A percentile compares a stretch with the other conserved stretches of the same genome.
Evolutionary conservation across 805 yeast species (phyloP).

Genomic region (Myxozyma melibiosi): DNA sequence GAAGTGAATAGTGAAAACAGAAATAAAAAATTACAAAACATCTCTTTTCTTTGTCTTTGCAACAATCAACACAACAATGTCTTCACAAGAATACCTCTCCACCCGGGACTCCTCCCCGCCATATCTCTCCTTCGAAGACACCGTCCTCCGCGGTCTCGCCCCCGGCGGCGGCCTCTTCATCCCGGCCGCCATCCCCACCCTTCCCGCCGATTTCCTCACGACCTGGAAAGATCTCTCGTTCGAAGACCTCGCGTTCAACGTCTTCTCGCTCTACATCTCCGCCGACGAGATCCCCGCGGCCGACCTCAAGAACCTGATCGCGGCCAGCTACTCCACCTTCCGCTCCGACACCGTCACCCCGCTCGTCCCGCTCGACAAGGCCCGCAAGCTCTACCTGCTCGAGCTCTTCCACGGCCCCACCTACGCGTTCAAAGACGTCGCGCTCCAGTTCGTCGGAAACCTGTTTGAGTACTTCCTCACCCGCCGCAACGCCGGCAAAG

Average conservation of each 20-base stretch:
- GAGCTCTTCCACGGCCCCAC: slow-evolving; percentile 99
- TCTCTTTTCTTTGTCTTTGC: no score
- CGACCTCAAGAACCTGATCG: slow-evolving; percentile 65
- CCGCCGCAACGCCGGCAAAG: slow-evolving; percentile 63
- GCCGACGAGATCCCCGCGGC: slow-evolving; percentile 69
- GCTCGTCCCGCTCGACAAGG: slow-evolving; percentile 58
- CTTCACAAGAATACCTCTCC: slow-evolving; percentile 41
- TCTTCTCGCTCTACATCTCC: slow-evolving; percentile 76
- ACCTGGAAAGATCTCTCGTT: slow-evolving; percentile 77
- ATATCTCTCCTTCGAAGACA: slow-evolving; percentile 45
- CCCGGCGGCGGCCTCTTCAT: slow-evolving; percentile 95
- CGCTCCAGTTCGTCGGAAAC: slow-evolving; percentile 96
- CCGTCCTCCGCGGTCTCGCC: slow-evolving; percentile 72
- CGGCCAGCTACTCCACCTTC: slow-evolving; percentile 85
- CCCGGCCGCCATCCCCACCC: slow-evolving; percentile 78
- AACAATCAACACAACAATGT: background rate
- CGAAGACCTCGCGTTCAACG: slow-evolving; percentile 83
- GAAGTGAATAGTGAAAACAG: background rate
- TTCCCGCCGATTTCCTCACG: slow-evolving; percentile 56
- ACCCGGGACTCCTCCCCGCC: slow-evolving; percentile 44
- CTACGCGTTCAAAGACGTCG: slow-evolving; percentile 98
- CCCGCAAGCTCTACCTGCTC: slow-evolving; percentile 64
- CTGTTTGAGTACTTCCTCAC: slow-evolving; percentile 87
- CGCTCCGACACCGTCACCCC: slow-evolving; percentile 91
- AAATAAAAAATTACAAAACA: background rate